Base-by-base conservation (phyloP, 768 basidiomycete genomes). In the Kondoa malvinella region DNA sequence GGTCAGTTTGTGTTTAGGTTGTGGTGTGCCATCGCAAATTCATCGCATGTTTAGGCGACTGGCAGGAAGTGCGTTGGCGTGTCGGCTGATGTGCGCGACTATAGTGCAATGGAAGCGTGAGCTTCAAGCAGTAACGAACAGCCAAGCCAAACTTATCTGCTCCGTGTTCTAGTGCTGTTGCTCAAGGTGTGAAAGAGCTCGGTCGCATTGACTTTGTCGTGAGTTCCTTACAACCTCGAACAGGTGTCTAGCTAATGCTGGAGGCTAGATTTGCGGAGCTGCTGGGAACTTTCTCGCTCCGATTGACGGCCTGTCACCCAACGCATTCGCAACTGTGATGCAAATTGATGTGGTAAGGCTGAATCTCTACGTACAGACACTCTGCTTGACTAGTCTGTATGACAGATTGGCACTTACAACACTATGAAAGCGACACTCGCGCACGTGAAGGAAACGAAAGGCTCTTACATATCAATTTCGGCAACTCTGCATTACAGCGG, bases 211-310 rank as follows among this genome's bases (percentile, higher is more conserved):
- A 99, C 78, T 94, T 89, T 75, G 92, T 96, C 64, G 40, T 50
- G 21, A 50, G 40, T 50, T 21, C 8, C 40, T 50, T 50, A 21
- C 21, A 8, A 21, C 40, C 12, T 50, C 40, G 12, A 50, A 21
- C 21, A 8, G 8, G 8, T 21, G 21, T 50, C 8, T 21, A 50
- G 40, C 40, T 50, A 50, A 50, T 50, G 40, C 8, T 50, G 40
- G 21, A 21, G 8, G 8, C 12, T 50, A 50, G 40, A 88, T 96
- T 66, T 91, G 89, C 75, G 91, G 91, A 88, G 92, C 92, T 56
- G 94, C 94, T 68, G 94, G 94, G 1, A 99, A 97, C 79, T 99
- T 96, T 79, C 81, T 99, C 31, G 87, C 87, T 1, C 86, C 91
- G 17, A 71, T 74, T 32, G 68, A 71, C 12, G 83, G 81, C 1